Evolutionary conservation across 306 rosid genomes (phyloP).

Genomic region (Dalbergia oliveri): DNA sequence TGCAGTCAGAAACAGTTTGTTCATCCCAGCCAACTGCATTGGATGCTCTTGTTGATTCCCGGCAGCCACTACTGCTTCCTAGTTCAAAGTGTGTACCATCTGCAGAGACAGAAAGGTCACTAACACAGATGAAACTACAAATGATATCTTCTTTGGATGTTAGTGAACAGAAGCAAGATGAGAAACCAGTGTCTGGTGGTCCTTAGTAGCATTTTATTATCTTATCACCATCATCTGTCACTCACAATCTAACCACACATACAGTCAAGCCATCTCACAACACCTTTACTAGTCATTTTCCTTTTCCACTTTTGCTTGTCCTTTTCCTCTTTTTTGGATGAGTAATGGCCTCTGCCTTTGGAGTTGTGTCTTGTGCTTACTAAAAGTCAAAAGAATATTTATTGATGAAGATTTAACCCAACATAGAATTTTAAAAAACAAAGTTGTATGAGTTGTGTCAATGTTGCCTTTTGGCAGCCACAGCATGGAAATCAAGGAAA

Average conservation of each 20-base stretch:
- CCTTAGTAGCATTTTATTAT: conserved; percentile 6
- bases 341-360: too few relatives aligned
- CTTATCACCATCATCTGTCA: too few relatives aligned
- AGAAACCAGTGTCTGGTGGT: neutral
- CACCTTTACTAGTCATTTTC: too few relatives aligned
- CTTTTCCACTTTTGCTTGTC: too few relatives aligned
- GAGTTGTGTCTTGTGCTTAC: too few relatives aligned
- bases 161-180: conserved; percentile 24
- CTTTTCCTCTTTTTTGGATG: too few relatives aligned
- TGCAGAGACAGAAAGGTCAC: neutral
- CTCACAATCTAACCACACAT: too few relatives aligned
- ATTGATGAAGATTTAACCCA: too few relatives aligned
- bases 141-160: conserved; percentile 11
- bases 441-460: conserved; percentile 16
- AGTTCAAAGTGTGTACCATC: conserved; percentile 20
- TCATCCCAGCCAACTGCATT: neutral
- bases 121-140: conserved; percentile 2
- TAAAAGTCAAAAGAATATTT: too few relatives aligned
- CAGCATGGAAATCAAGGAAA: conserved; percentile 30
- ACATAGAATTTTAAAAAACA: neutral
- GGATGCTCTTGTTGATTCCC: conserved; percentile 9
- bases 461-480: conserved; percentile 33
- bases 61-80: conserved; percentile 25
- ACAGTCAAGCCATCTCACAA: too few relatives aligned
- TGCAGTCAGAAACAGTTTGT: conserved; percentile 22